phyloP scores from a whole-genome alignment of 2,329 filamentous ascomycete species.

The Neoascochyta sp. region DNA sequence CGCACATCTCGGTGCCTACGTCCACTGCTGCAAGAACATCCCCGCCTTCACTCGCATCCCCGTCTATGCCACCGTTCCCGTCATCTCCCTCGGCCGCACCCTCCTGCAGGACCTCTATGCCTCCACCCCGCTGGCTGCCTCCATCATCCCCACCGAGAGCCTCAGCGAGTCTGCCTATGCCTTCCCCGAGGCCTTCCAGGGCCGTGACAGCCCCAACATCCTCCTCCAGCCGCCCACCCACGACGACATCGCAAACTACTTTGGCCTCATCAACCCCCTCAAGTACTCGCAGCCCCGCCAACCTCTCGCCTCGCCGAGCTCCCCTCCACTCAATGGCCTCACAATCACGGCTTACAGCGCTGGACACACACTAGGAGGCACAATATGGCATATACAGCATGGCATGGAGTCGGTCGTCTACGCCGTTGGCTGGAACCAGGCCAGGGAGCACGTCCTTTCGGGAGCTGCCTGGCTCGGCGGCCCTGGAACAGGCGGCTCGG shows the following conservation, averaged over 20 bases:
- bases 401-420: slow-evolving; percentile 96
- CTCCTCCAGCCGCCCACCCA: slow-evolving; percentile 67
- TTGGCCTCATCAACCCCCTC: slow-evolving; percentile 81
- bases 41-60: slow-evolving; percentile 88
- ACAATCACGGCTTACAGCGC: slow-evolving; percentile 97
- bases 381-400: slow-evolving; percentile 98
- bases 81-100: slow-evolving; percentile 88
- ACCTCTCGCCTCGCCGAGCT: slow-evolving; percentile 80
- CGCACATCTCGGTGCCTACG: slow-evolving; percentile 87
- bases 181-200: slow-evolving; percentile 52
- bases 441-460: slow-evolving; percentile 89
- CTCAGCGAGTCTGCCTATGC: slow-evolving; percentile 62
- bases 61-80: slow-evolving; percentile 88
- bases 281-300: slow-evolving; percentile 98
- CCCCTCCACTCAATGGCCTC: slow-evolving; percentile 81
- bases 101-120: slow-evolving; percentile 88
- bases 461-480: slow-evolving; percentile 92
- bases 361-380: slow-evolving; percentile 91
- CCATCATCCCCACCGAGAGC: slow-evolving; percentile 69
- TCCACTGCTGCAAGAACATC: slow-evolving; percentile 95
- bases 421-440: slow-evolving; percentile 96
- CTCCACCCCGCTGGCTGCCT: slow-evolving; percentile 82
- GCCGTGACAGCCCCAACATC: slow-evolving; percentile 46
- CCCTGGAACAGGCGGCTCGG: slow-evolving; percentile 72
- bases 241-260: slow-evolving; percentile 90